These are phyloP conservation scores for Grosmannia huntii DNA, from an alignment of 2,329 filamentous ascomycete species.

Conservation along the genomic window DNA sequence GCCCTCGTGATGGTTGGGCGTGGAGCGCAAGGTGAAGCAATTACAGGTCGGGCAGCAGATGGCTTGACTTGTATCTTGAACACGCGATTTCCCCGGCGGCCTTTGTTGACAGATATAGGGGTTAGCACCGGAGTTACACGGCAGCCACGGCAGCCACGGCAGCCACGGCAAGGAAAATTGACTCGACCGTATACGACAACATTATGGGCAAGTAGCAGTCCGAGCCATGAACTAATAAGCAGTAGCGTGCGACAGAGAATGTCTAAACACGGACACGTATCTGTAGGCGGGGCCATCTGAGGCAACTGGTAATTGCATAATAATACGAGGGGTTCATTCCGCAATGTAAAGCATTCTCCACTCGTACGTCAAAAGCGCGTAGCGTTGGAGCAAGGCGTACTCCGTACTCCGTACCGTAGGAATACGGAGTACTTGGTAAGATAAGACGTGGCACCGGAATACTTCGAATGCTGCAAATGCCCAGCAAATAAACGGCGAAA, in stretches of 20 bases:
- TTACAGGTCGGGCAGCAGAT: background rate
- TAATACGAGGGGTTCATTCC: background rate
- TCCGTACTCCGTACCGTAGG: too few species aligned
- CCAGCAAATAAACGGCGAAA: background rate
- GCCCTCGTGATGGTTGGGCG: background rate
- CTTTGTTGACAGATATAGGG: background rate
- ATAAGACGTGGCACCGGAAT: background rate
- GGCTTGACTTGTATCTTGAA: background rate
- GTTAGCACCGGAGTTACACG: background rate
- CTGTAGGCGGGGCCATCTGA: background rate
- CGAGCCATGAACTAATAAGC: background rate
- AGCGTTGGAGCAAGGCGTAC: background rate
- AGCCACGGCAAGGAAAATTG: background rate
- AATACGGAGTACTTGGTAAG: background rate
- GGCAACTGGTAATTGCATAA: background rate
- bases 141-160: background rate
- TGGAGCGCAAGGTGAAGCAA: background rate
- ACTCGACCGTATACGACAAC: too few species aligned
- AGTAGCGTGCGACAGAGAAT: background rate
- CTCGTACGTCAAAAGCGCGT: too few species aligned
- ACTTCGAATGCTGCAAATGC: background rate
- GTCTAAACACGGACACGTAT: background rate
- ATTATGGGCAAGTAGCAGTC: background rate
- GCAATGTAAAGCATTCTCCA: background rate
- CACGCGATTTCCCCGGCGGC: background rate